phyloP scores from a whole-genome alignment of 2,329 filamentous ascomycete genomes.

The Nemania diffusa region DNA sequence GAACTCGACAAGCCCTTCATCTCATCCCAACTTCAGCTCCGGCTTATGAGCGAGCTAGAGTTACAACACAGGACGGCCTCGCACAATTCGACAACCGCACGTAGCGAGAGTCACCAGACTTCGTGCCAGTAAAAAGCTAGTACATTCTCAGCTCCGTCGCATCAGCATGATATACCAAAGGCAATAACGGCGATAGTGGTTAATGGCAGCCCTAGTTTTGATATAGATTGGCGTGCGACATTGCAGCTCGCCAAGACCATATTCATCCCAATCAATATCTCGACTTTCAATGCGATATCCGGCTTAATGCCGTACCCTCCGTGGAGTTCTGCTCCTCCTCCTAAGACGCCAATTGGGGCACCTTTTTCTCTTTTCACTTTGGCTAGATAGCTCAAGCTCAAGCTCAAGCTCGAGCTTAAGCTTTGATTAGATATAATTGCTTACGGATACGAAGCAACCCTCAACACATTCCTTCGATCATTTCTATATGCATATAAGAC shows the following conservation, averaged over 20 bases:
- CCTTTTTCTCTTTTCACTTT: slow-evolving; percentile 9
- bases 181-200: slow-evolving; percentile 5
- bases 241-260: slow-evolving; percentile 43
- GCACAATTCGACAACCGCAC: not conserved
- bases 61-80: not conserved
- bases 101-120: not conserved
- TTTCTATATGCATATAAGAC: slow-evolving; percentile 14
- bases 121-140: not conserved
- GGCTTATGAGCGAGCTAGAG: not conserved
- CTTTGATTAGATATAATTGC: slow-evolving; percentile 21
- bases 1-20: not conserved
- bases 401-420: too few relatives aligned
- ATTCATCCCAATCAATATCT: slow-evolving; percentile 41
- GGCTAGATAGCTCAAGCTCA: not conserved
- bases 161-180: slow-evolving; percentile 32
- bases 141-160: slow-evolving; percentile 9
- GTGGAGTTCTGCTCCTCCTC: slow-evolving; percentile 24
- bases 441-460: slow-evolving; percentile 14
- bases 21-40: not conserved
- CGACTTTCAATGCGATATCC: slow-evolving; percentile 40
- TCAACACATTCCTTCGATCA: slow-evolving; percentile 13
- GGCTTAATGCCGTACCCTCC: slow-evolving; percentile 44
- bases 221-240: slow-evolving; percentile 34
- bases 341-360: slow-evolving; percentile 7
- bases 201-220: slow-evolving; percentile 20